phyloP scores from a whole-genome alignment of 257 asterid genomes.

The Primulina eburnea region DNA sequence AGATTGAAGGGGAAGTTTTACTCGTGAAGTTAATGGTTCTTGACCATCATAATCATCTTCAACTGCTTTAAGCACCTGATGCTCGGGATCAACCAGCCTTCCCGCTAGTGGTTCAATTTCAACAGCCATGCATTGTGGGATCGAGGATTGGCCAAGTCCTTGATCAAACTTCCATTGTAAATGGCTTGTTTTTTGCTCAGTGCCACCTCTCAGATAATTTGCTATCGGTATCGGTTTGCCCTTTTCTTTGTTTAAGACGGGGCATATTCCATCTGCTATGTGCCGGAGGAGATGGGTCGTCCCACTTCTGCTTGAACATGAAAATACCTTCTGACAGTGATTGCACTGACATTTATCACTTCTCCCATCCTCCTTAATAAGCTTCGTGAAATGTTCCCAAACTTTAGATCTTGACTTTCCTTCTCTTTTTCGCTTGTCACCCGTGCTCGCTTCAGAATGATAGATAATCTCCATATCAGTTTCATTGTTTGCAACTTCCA shows the following conservation, averaged over 20 bases:
- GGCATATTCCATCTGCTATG: conserved; percentile 72
- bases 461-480: conserved; percentile 46
- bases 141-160: conserved; percentile 38
- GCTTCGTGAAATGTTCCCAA: conserved; percentile 89
- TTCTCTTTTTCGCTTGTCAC: conserved; percentile 70
- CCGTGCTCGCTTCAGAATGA: conserved; percentile 53
- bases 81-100: conserved; percentile 35
- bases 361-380: conserved; percentile 70
- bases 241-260: conserved; percentile 51
- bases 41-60: conserved; percentile 41
- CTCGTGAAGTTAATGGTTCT: conserved; percentile 33
- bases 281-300: conserved; percentile 91
- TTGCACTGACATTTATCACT: conserved; percentile 76
- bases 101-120: conserved; percentile 46
- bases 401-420: conserved; percentile 72
- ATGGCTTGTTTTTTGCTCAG: conserved; percentile 32
- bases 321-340: conserved; percentile 68
- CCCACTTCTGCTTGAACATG: conserved; percentile 76
- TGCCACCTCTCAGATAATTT: conserved; percentile 33
- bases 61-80: conserved; percentile 23
- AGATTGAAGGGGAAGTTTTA: conserved; percentile 41
- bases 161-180: conserved; percentile 57
- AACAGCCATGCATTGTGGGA: conserved; percentile 37
- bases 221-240: conserved; percentile 31
- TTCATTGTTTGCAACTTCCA: conserved; percentile 47